Conservation (phyloP, 305 asterid species). For the Caryopteris hybrid region DNA sequence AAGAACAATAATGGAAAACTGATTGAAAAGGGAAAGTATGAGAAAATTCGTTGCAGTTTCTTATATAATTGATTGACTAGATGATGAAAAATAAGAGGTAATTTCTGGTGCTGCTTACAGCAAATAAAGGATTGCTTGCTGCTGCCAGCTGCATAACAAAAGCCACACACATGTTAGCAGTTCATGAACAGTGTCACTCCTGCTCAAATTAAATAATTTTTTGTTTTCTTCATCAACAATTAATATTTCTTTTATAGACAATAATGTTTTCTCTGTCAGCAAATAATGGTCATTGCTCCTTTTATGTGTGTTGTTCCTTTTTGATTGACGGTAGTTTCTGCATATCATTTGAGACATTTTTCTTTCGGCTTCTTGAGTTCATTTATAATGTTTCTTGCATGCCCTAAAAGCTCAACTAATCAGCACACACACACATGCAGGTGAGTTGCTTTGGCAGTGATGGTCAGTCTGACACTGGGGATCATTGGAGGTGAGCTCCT, state of each 20-base stretch:
- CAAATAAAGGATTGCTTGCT: not conserved
- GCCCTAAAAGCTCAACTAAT: not conserved
- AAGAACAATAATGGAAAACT: not conserved
- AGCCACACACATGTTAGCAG: not conserved
- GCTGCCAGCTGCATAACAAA: not conserved
- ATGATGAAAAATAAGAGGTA: not conserved
- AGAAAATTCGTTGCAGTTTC: not conserved
- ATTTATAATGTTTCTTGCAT: not conserved
- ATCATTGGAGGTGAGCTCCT: conserved; percentile 51
- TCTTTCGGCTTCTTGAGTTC: not conserved
- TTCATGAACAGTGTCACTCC: not conserved
- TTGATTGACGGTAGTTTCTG: not conserved
- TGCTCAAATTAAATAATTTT: not conserved
- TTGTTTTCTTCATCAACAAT: not conserved
- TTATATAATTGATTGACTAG: not conserved
- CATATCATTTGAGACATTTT: not conserved
- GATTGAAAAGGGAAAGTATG: not conserved
- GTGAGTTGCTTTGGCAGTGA: conserved; percentile 82
- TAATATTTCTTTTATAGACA: not conserved
- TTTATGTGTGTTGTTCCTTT: not conserved
- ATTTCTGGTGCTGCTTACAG: not conserved
- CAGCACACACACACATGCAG: conserved; percentile 21
- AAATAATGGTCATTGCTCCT: not conserved
- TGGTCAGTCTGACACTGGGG: conserved; percentile 69
- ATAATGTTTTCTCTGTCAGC: not conserved